phyloP scores from a whole-genome alignment of 768 basidiomycete species.

The Lactarius deliciosus region DNA sequence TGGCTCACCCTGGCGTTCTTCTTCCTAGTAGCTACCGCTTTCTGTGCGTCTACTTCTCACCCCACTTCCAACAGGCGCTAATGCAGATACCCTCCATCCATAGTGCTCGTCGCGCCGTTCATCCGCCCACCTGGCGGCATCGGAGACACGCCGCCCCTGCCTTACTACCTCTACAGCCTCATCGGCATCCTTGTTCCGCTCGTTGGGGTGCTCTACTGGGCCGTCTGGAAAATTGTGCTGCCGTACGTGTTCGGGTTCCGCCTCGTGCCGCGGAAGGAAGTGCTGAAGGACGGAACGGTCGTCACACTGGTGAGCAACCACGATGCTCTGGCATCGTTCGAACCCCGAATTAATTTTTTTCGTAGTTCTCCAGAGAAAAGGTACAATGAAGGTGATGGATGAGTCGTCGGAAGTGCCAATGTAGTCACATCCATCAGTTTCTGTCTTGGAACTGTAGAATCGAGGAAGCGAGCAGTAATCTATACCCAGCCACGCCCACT shows the following conservation, averaged over 20 bases:
- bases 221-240: slow-evolving; percentile 49
- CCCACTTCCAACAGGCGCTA: not conserved
- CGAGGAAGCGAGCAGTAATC: not conserved
- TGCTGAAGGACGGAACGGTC: slow-evolving; percentile 51
- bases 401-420: not conserved
- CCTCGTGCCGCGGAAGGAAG: slow-evolving; percentile 50
- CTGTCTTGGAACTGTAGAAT: no score
- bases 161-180: slow-evolving; percentile 59
- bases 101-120: slow-evolving; percentile 59
- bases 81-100: not conserved
- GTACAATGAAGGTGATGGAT: slow-evolving; percentile 1
- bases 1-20: slow-evolving; percentile 58
- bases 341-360: not conserved
- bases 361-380: slow-evolving; percentile 22
- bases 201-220: slow-evolving; percentile 54
- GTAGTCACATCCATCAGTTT: not conserved
- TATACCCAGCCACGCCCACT: not conserved
- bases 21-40: slow-evolving; percentile 50
- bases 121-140: slow-evolving; percentile 51
- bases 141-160: slow-evolving; percentile 60
- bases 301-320: slow-evolving; percentile 47
- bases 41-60: slow-evolving; percentile 41
- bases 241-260: slow-evolving; percentile 50
- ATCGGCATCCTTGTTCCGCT: slow-evolving; percentile 52
- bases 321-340: not conserved